Base-by-base conservation (phyloP, 208 protist genomes). In the Wallacemonas sp. region DNA sequence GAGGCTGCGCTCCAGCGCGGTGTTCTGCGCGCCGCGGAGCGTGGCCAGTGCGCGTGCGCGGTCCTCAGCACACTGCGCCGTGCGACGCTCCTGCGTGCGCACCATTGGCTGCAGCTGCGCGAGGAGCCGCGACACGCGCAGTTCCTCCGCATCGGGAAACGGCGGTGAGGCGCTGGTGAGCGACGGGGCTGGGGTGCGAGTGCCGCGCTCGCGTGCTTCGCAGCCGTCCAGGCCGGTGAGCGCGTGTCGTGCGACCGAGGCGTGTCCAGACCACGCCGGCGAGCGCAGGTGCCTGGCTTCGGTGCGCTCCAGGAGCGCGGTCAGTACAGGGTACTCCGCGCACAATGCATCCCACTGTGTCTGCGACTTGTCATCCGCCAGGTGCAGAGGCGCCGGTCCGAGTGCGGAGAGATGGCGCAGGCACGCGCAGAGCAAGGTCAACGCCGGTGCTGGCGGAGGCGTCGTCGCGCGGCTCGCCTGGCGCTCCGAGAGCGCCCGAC, bases 261-360 rank as follows among this genome's bases (percentile, higher is more conserved):
- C n/a, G n/a, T n/a, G n/a, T n/a, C n/a, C n/a, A n/a, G n/a, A n/a
- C n/a, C n/a, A n/a, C n/a, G n/a, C n/a, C n/a, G n/a, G n/a, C n/a
- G n/a, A n/a, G n/a, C n/a, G n/a, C n/a, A n/a, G n/a, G n/a, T n/a
- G n/a, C n/a, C n/a, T n/a, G n/a, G n/a, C n/a, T n/a, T n/a, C n/a
- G n/a, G n/a, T n/a, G n/a, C n/a, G n/a, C n/a, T 49, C 18, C 49
- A 57, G 49, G 11, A 57, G 49, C 10, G 20, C 49, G 12, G n/a
- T 7, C 45, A 78, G 65, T 22, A 66, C 62, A 0, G 72, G 72
- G 57, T 78, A 73, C 36, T 55, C 45, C 46, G 44, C 26, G 18
- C 28, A 32, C n/a, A 73, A 50, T 1, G 54, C 59, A 28, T 59
- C 50, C 72, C 72, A 78, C 41, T 57, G 25, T 33, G 20, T 33